These are phyloP conservation scores for Diaporthe australafricana DNA, from an alignment of 2,329 filamentous ascomycete genomes.

Conservation along the genomic window DNA sequence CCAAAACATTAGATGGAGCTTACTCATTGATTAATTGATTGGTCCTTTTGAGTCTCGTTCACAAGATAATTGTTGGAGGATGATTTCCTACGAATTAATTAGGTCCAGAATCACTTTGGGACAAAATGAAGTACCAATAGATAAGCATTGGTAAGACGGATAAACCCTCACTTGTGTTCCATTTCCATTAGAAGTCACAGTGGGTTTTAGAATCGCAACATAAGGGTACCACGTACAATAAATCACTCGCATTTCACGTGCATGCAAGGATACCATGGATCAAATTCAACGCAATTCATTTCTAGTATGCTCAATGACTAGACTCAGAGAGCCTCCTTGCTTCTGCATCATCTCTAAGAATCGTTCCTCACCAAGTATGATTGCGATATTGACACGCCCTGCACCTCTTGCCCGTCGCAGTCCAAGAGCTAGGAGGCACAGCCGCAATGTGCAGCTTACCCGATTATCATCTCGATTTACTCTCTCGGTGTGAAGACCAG, in stretches of 20 bases:
- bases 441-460: background rate
- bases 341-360: background rate
- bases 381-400: background rate
- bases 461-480: background rate
- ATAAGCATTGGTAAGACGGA: too few relatives aligned
- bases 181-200: too few relatives aligned
- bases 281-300: background rate
- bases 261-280: background rate
- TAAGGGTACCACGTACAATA: too few relatives aligned
- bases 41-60: too few relatives aligned
- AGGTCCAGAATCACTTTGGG: too few relatives aligned
- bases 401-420: background rate
- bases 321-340: background rate
- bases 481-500: slow-evolving; percentile 31
- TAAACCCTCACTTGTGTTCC: too few relatives aligned
- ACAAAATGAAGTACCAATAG: too few relatives aligned
- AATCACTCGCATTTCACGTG: too few relatives aligned
- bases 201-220: too few relatives aligned
- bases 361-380: background rate
- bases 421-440: background rate
- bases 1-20: background rate
- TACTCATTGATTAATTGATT: too few relatives aligned
- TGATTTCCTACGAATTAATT: too few relatives aligned
- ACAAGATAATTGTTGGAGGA: too few relatives aligned
- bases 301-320: background rate